Base-by-base conservation (phyloP, 805 yeast genomes). In the Yamadazyma sp. region DNA sequence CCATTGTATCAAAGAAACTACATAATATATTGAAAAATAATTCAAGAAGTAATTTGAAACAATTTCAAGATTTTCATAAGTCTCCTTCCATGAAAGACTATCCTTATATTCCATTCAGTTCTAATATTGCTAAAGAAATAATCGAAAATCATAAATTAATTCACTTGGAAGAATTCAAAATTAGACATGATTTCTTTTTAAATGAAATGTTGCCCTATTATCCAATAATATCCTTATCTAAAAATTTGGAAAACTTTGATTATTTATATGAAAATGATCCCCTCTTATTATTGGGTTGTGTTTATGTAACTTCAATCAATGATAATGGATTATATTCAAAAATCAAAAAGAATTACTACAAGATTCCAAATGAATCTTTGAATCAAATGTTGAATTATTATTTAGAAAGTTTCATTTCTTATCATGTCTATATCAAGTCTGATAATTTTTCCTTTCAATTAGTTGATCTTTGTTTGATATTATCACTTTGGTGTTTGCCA, bases 401-500 rank as follows among this genome's bases (percentile, higher is more conserved):
- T 50, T 41, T 75, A 19, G 76, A 73, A 43, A 58, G 65, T 10
- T 62, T 61, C 39, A 44, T 75, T 22, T 69, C 77, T 1, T 62
- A 69, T 33, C 58, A 59, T 21, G 66, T 73, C 4, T 65, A 63
- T 25, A 58, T 71, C 11, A 62, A 53, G 30, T 52, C 73, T 7
- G 68, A 71, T 16, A 70, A 64, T 35, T 62, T 74, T 33, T 55
- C 70, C 3, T 62, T 57, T 29, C 62, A 57, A 39, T 47, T 69
- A 30, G 65, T 75, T 15, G 68, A 65, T 34, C 56, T 66, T 1
- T 72, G 71, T 41, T 45, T 73, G 36, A 58, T 71, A 1, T 48
- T 74, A 8, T 70, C 78, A 5, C 45, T 71, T 5, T 75, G 81
- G 81, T 68, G 72, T 32, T 58, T 74, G 3, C 79, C 80, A 1